phyloP scores from a whole-genome alignment of 805 yeast species.

The Yarrowia sp. region DNA sequence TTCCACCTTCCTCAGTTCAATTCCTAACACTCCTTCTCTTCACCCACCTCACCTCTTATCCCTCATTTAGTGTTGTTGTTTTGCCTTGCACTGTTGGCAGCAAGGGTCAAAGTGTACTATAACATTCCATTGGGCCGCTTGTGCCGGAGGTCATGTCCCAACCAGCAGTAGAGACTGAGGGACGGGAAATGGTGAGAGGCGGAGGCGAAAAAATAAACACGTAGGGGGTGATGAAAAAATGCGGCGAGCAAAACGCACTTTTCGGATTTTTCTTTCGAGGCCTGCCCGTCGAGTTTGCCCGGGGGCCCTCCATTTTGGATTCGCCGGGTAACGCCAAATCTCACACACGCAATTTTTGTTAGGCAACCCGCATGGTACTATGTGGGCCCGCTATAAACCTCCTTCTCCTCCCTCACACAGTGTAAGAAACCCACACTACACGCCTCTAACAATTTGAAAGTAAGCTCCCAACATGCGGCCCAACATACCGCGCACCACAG shows the following conservation, averaged over 20 bases:
- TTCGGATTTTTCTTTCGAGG: neutral
- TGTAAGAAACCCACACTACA: constrained; percentile 24
- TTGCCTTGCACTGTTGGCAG: constrained; percentile 24
- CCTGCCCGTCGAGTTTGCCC: neutral
- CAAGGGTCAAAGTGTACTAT: constrained; percentile 31
- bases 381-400: constrained; percentile 37
- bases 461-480: constrained; percentile 39
- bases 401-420: constrained; percentile 37
- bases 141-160: constrained; percentile 26
- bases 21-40: neutral
- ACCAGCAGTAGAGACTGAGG: neutral
- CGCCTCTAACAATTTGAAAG: constrained; percentile 31
- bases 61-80: constrained; percentile 25
- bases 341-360: constrained; percentile 36
- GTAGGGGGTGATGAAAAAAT: neutral
- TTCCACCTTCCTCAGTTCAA: too few species aligned
- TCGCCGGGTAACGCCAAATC: constrained; percentile 38
- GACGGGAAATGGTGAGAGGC: neutral
- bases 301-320: constrained; percentile 9
- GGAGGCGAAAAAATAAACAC: neutral
- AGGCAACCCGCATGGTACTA: constrained; percentile 36
- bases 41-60: neutral
- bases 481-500: constrained; percentile 30
- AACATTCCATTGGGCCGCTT: constrained; percentile 38
- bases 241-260: neutral